Conservation (phyloP, 371 early-diverging fungal species). For the Rhizopus stolonifer region DNA sequence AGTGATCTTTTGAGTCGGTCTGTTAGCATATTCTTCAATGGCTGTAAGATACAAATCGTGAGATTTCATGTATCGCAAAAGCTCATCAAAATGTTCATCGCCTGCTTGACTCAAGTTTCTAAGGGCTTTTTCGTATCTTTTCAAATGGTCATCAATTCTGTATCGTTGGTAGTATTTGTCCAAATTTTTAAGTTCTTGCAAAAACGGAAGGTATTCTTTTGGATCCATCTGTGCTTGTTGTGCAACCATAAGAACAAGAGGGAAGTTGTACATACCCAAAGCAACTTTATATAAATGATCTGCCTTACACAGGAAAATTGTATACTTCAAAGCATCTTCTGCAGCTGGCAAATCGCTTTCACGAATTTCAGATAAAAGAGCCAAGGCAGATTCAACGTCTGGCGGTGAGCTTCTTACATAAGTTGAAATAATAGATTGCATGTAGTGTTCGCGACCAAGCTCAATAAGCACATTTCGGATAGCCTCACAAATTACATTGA, state of each 20-base stretch:
- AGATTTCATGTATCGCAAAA: slow-evolving; percentile 60
- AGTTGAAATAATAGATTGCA: slow-evolving; percentile 85
- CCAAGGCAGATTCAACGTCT: slow-evolving; percentile 81
- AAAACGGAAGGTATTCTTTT: slow-evolving; percentile 90
- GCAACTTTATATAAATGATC: slow-evolving; percentile 89
- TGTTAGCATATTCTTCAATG: slow-evolving; percentile 56
- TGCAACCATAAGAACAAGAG: slow-evolving; percentile 90
- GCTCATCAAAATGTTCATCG: slow-evolving; percentile 66
- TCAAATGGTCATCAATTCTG: slow-evolving; percentile 86
- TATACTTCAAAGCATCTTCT: slow-evolving; percentile 86
- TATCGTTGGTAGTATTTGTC: slow-evolving; percentile 77
- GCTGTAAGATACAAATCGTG: slow-evolving; percentile 69
- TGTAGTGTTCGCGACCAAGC: slow-evolving; percentile 62
- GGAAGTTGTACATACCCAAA: slow-evolving; percentile 92
- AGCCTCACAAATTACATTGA: slow-evolving; percentile 76
- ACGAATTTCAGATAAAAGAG: slow-evolving; percentile 52
- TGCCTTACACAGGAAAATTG: slow-evolving; percentile 88
- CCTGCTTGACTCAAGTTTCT: slow-evolving; percentile 67
- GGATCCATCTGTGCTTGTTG: slow-evolving; percentile 96
- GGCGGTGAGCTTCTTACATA: slow-evolving; percentile 84
- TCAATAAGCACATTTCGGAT: slow-evolving; percentile 65
- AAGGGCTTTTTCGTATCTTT: slow-evolving; percentile 69
- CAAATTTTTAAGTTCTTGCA: slow-evolving; percentile 77
- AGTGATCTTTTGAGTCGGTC: slow-evolving; percentile 40
- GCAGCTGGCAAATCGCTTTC: slow-evolving; percentile 57